phyloP scores from a whole-genome alignment of 2,329 filamentous ascomycete genomes.

The Cyphellophora europaea region DNA sequence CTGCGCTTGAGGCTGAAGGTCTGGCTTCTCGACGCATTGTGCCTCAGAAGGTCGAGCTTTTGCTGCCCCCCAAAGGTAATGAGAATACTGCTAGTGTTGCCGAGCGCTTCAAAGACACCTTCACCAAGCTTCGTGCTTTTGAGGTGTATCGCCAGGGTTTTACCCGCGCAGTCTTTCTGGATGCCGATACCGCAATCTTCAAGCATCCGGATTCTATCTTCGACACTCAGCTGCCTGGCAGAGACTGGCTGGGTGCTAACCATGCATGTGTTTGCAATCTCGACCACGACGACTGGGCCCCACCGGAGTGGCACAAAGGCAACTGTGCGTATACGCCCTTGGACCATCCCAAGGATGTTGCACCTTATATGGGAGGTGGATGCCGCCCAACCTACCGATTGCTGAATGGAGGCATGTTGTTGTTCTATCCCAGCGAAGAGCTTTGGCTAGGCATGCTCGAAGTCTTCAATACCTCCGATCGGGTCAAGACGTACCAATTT shows the following conservation, averaged over 20 bases:
- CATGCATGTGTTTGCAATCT: constrained; percentile 46
- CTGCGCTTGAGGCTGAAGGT: constrained; percentile 33
- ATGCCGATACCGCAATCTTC: constrained; percentile 43
- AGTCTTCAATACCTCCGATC: constrained; percentile 30
- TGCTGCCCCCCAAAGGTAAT: constrained; percentile 27
- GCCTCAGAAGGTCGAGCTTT: constrained; percentile 29
- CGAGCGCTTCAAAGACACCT: constrained; percentile 44
- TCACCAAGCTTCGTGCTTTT: constrained; percentile 48
- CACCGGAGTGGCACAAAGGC: constrained; percentile 34
- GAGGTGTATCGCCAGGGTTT: constrained; percentile 27
- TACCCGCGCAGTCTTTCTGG: constrained; percentile 39
- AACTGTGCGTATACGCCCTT: constrained; percentile 42
- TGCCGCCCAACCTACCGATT: constrained; percentile 31
- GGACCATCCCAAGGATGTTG: constrained; percentile 25
- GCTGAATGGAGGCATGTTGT: constrained; percentile 43
- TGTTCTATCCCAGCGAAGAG: constrained; percentile 34
- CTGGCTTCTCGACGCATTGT: constrained; percentile 29
- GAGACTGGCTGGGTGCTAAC: constrained; percentile 37
- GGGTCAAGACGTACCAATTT: constrained; percentile 37
- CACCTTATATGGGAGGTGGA: constrained; percentile 5
- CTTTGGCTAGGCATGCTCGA: constrained; percentile 31
- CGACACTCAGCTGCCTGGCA: constrained; percentile 25
- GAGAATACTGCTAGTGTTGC: constrained; percentile 34
- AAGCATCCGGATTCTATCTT: constrained; percentile 38
- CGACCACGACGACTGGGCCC: constrained; percentile 41